Evolutionary conservation across 768 basidiomycete genomes (phyloP).

Genomic region (Tephrocybe sp.): DNA sequence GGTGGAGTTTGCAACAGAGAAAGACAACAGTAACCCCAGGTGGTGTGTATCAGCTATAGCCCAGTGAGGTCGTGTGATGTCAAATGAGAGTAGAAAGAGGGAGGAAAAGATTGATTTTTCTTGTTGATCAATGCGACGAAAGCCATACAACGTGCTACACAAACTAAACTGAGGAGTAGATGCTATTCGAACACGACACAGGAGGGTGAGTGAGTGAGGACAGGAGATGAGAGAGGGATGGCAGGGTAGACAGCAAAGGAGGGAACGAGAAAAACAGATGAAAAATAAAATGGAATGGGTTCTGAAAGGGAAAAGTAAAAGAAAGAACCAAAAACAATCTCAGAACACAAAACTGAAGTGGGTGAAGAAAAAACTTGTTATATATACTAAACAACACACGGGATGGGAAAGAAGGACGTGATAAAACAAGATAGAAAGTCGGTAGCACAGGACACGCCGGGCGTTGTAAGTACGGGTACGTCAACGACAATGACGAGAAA

Average conservation of each 20-base stretch:
- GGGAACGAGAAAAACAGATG: background rate
- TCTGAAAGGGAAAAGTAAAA: background rate
- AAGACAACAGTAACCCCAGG: too few species aligned
- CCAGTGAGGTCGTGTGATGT: background rate
- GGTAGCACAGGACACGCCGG: conserved; percentile 2
- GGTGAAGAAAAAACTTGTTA: conserved; percentile 10
- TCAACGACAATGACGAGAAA: conserved; percentile 1
- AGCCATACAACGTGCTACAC: conserved; percentile 28
- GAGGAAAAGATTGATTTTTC: conserved; percentile 1
- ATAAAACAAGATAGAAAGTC: conserved; percentile 16
- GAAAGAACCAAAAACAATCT: background rate
- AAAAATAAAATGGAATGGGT: conserved; percentile 1
- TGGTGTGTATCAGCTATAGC: too few species aligned
- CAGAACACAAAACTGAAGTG: background rate
- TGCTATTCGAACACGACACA: conserved; percentile 24
- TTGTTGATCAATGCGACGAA: conserved; percentile 17
- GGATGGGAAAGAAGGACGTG: conserved; percentile 5
- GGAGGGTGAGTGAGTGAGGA: conserved; percentile 6
- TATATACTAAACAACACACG: conserved; percentile 8
- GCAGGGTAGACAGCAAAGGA: conserved; percentile 8
- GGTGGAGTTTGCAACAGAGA: too few species aligned
- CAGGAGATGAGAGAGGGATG: conserved; percentile 1
- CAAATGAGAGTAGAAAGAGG: conserved; percentile 5
- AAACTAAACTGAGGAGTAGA: conserved; percentile 25
- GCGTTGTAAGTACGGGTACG: conserved; percentile 14